Evolutionary conservation across 2,329 filamentous ascomycete species (phyloP).

Genomic region (Aspergillus sp.): DNA sequence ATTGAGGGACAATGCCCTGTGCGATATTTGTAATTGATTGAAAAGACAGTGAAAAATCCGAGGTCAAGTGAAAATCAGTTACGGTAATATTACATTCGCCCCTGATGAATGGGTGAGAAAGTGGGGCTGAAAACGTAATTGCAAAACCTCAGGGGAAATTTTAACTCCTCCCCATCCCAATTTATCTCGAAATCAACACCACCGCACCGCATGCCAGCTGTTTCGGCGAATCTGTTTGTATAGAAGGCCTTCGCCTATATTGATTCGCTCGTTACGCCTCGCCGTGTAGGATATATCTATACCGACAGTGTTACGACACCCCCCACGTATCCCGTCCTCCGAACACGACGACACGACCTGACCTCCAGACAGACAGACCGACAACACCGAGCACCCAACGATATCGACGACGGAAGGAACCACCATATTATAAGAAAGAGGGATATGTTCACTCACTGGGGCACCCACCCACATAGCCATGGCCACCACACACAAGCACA

Average conservation of each 20-base stretch:
- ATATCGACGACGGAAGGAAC: too few species aligned
- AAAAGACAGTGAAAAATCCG: neutral
- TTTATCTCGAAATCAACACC: constrained; percentile 3
- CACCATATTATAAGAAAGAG: neutral
- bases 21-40: neutral
- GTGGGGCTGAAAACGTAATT: constrained; percentile 12
- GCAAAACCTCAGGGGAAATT: constrained; percentile 17
- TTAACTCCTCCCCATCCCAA: neutral
- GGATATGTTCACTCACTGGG: constrained; percentile 4
- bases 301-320: too few species aligned
- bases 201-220: neutral
- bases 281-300: too few species aligned
- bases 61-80: neutral
- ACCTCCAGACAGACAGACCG: too few species aligned
- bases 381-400: too few species aligned
- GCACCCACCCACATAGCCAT: constrained; percentile 1
- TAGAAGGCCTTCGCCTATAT: neutral
- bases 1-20: too few species aligned
- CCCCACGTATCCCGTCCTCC: too few species aligned
- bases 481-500: neutral
- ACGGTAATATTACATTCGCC: constrained; percentile 4
- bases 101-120: neutral
- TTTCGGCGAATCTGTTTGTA: neutral
- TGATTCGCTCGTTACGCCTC: too few species aligned
- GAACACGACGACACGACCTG: too few species aligned